Conservation (phyloP, 306 rosid species). For the Trifolium dubium region DNA sequence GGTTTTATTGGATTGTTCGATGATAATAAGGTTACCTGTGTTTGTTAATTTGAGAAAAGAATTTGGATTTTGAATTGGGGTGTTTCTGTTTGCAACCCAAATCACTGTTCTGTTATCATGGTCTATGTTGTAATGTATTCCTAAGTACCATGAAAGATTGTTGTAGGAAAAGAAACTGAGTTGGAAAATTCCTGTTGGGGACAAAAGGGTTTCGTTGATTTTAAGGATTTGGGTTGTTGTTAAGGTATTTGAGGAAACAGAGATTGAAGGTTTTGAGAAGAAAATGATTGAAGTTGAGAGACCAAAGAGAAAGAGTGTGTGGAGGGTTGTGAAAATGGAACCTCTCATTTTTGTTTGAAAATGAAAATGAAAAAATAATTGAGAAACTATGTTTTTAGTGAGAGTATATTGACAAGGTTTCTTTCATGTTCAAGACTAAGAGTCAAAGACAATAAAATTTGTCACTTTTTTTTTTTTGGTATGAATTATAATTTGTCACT, state of each 20-base stretch:
- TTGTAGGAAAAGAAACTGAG: constrained; percentile 54
- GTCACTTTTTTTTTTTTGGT: too few relatives aligned
- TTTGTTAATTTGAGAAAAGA: constrained; percentile 51
- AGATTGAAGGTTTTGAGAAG: constrained; percentile 41
- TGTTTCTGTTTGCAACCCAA: constrained; percentile 84
- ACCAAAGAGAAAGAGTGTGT: constrained; percentile 24
- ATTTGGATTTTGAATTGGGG: constrained; percentile 51
- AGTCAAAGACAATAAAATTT: too few relatives aligned
- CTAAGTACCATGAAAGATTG: constrained; percentile 59
- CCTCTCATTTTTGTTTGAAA: constrained; percentile 48
- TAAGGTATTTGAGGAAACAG: constrained; percentile 54
- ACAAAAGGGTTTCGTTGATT: constrained; percentile 55
- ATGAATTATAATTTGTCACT: too few relatives aligned
- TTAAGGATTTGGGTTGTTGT: constrained; percentile 53
- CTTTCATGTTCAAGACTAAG: neutral
- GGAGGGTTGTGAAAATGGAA: constrained; percentile 34
- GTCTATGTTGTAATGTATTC: constrained; percentile 64
- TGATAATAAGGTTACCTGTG: constrained; percentile 48
- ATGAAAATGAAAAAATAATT: neutral
- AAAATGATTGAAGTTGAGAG: constrained; percentile 38
- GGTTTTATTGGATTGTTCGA: constrained; percentile 34
- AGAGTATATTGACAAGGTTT: constrained; percentile 14
- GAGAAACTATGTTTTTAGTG: neutral
- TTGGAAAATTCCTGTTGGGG: constrained; percentile 52
- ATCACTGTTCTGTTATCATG: constrained; percentile 42